Evolutionary conservation across 805 yeast species (phyloP).

Genomic region (Candida silvicultrix): DNA sequence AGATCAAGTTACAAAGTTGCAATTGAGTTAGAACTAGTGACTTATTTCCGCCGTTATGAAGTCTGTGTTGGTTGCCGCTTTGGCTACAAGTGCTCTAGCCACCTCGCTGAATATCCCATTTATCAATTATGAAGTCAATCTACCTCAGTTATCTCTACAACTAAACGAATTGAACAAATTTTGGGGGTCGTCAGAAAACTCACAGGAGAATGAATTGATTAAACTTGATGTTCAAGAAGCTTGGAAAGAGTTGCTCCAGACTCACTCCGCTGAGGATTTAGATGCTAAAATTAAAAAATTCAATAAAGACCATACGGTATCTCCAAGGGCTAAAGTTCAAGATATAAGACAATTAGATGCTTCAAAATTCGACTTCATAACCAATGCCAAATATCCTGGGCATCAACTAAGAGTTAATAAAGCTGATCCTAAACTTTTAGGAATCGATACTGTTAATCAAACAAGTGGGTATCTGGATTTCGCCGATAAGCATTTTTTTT

Average conservation of each 20-base stretch:
- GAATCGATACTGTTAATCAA: conserved; percentile 76
- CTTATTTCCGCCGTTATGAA: neutral
- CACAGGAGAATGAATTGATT: neutral
- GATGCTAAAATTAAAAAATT: neutral
- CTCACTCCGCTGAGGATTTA: neutral
- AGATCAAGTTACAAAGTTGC: neutral
- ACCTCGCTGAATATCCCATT: neutral
- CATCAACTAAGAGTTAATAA: neutral
- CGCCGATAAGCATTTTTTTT: conserved; percentile 74
- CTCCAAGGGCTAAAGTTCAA: neutral
- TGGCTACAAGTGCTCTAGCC: neutral
- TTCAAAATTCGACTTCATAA: neutral
- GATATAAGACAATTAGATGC: neutral
- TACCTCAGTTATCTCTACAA: neutral
- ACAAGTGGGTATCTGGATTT: conserved; percentile 80
- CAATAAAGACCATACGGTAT: neutral
- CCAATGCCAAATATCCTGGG: neutral
- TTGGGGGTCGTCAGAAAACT: neutral
- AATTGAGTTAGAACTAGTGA: too few species aligned
- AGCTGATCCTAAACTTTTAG: conserved; percentile 41
- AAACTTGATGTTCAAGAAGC: neutral
- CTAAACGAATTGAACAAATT: neutral
- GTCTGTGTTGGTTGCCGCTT: neutral
- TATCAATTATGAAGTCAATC: neutral
- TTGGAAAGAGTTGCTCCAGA: neutral